Evolutionary conservation across 805 yeast species (phyloP).

Genomic region (Nakazawaea pomicola): DNA sequence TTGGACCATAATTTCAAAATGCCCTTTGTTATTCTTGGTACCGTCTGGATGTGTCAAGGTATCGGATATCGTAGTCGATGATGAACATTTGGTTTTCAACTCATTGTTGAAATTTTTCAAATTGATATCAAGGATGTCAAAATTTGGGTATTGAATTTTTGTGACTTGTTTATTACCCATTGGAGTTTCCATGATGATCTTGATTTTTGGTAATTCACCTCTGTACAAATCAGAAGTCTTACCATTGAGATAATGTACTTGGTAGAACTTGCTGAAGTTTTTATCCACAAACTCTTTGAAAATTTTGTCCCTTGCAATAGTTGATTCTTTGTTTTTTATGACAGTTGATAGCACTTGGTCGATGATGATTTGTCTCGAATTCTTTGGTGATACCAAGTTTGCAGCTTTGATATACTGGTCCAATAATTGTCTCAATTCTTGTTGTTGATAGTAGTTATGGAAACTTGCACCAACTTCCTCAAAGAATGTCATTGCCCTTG

Average conservation of each 20-base stretch:
- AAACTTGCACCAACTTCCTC: constrained; percentile 33
- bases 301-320: constrained; percentile 38
- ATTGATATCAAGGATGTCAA: constrained; percentile 63
- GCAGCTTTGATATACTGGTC: constrained; percentile 50
- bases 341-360: constrained; percentile 50
- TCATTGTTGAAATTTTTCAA: constrained; percentile 62
- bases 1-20: constrained; percentile 76
- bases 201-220: constrained; percentile 66
- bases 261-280: constrained; percentile 46
- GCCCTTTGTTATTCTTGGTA: constrained; percentile 10
- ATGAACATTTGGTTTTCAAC: constrained; percentile 77
- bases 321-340: constrained; percentile 27
- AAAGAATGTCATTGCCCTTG: constrained; percentile 41
- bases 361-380: constrained; percentile 49
- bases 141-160: constrained; percentile 45
- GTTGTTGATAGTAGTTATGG: constrained; percentile 40
- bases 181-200: constrained; percentile 65
- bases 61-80: constrained; percentile 73
- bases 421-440: constrained; percentile 50
- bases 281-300: constrained; percentile 36
- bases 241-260: constrained; percentile 23
- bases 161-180: constrained; percentile 83
- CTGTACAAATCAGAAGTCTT: constrained; percentile 31
- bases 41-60: constrained; percentile 47
- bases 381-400: constrained; percentile 43